These are phyloP conservation scores for Tuber melanosporum DNA, from an alignment of 495 filamentous ascomycete genomes.

Conservation along the genomic window DNA sequence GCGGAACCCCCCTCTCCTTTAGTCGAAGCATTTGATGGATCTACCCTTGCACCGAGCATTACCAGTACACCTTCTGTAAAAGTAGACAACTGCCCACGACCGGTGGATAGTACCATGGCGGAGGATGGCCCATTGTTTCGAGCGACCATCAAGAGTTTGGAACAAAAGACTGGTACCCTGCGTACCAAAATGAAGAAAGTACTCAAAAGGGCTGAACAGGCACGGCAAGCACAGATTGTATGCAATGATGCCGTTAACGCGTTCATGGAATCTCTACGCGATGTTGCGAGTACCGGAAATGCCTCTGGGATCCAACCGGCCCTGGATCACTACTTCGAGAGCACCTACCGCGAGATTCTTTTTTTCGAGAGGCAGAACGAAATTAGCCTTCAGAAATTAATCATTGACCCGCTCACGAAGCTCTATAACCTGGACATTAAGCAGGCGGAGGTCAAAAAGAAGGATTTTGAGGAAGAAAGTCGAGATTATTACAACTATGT, in stretches of 20 bases:
- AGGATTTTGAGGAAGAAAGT: constrained; percentile 97
- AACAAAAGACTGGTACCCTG: constrained; percentile 96
- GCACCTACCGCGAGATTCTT: constrained; percentile 86
- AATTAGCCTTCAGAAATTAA: constrained; percentile 74
- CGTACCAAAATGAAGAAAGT: constrained; percentile 90
- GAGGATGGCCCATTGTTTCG: constrained; percentile 95
- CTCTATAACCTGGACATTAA: constrained; percentile 96
- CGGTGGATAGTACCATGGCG: constrained; percentile 77
- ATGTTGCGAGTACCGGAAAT: constrained; percentile 76
- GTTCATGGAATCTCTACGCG: constrained; percentile 81
- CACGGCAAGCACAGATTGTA: constrained; percentile 66
- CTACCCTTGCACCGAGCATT: constrained; percentile 45
- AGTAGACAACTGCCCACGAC: constrained; percentile 68
- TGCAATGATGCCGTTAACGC: constrained; percentile 77
- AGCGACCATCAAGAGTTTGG: constrained; percentile 91
- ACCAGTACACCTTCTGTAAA: constrained; percentile 57
- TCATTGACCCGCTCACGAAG: constrained; percentile 87
- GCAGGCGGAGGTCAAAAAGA: constrained; percentile 92
- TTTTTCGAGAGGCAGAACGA: constrained; percentile 79
- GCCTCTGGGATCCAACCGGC: constrained; percentile 92
- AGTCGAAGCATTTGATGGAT: constrained; percentile 47
- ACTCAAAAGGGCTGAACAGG: constrained; percentile 80
- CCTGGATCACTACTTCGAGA: constrained; percentile 96
- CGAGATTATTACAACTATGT: constrained; percentile 96
- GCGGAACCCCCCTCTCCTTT: constrained; percentile 62